Evolutionary conservation across 805 yeast species (phyloP), one percentile per base, ranked within the genome.

Genomic region (Dipodascopsis uninucleata): DNA sequence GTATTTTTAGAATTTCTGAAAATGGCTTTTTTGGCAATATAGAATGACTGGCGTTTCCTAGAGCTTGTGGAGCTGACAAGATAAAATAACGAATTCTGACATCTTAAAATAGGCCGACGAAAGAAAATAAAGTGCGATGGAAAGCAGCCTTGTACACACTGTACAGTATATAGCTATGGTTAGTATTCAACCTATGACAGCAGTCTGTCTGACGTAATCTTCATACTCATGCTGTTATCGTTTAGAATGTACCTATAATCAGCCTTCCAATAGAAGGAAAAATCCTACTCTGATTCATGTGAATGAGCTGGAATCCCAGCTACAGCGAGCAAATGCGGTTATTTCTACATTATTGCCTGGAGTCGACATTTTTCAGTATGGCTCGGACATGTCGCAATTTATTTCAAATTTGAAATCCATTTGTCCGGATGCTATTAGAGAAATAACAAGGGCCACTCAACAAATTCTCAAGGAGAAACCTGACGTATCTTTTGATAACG

Each of bases 41-140:
- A 7, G 4, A 26, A 9, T 17, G 18, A 21, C 21, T n/a, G n/a
- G n/a, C n/a, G n/a, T n/a, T n/a, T n/a, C n/a, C n/a, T n/a, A n/a
- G n/a, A n/a, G n/a, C n/a, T n/a, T n/a, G n/a, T n/a, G n/a, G n/a
- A n/a, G n/a, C n/a, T n/a, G n/a, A n/a, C n/a, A n/a, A n/a, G n/a
- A n/a, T n/a, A n/a, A n/a, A 14, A 26, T 12, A 42, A 41, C 25
- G 14, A 16, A n/a, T 42, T 39, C 10, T 14, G 23, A 16, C 7
- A n/a, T 16, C n/a, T 18, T 23, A 16, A 14, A 21, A n/a, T 33
- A 59, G 63, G 63, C 38, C 72, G 90, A 17, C 76, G 74, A 63
- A 82, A 81, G 64, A 84, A 84, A 60, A 85, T 82, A 52, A 80
- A 81, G 60, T 84, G 94, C 64, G 88, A 82, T 61, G 93, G 90